Evolutionary conservation across 805 yeast genomes (phyloP).

Genomic region (Blastobotrys chiropterorum): DNA sequence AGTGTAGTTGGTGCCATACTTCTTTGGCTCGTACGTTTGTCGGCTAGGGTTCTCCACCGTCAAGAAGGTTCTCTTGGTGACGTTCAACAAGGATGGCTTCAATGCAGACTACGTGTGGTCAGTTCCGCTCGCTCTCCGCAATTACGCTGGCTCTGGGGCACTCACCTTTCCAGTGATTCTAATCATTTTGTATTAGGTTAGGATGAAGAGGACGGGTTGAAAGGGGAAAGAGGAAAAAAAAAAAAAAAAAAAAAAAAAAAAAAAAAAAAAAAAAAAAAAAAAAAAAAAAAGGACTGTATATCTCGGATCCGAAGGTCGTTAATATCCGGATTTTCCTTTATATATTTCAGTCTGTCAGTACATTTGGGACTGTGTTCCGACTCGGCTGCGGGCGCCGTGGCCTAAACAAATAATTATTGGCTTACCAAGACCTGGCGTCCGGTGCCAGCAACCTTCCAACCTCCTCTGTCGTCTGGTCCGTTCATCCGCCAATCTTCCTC

Average conservation of each 20-base stretch:
- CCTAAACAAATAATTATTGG: neutral
- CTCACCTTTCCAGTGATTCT: neutral
- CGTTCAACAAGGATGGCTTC: neutral
- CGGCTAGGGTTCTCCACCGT: conserved; percentile 39
- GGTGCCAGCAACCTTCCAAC: neutral
- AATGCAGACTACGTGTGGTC: neutral
- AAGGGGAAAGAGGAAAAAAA: neutral
- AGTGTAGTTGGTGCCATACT: conserved; percentile 90
- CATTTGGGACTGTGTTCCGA: neutral
- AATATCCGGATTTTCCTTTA: neutral
- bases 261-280: no score
- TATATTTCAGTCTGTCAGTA: neutral
- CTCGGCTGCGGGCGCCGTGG: neutral
- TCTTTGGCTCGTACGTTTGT: conserved; percentile 66
- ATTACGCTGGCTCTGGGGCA: neutral
- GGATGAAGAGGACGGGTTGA: neutral
- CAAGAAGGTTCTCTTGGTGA: conserved; percentile 1
- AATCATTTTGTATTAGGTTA: neutral
- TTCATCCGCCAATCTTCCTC: no score
- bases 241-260: no score
- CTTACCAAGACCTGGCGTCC: neutral
- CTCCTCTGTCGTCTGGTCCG: neutral
- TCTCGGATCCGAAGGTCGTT: neutral
- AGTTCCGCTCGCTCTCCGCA: neutral
- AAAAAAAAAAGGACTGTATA: neutral